phyloP scores from a whole-genome alignment of 495 filamentous ascomycete genomes.

The Sporormia fimetaria region DNA sequence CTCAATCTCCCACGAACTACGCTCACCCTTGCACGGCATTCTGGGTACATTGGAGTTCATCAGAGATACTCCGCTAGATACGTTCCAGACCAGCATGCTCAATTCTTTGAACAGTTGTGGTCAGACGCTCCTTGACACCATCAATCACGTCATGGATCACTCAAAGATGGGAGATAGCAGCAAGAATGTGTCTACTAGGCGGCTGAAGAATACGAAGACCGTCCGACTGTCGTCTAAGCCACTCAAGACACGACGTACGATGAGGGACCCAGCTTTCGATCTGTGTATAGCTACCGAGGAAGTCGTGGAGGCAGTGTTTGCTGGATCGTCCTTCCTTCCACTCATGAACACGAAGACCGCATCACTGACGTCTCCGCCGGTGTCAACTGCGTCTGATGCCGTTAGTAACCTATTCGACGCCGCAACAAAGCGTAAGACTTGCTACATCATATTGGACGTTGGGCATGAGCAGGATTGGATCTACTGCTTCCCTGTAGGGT shows the following conservation, averaged over 20 bases:
- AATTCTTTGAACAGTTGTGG: constrained; percentile 23
- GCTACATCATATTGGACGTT: constrained; percentile 23
- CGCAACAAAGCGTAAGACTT: constrained; percentile 1
- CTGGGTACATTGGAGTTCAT: constrained; percentile 47
- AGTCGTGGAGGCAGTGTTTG: constrained; percentile 27
- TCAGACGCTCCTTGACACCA: constrained; percentile 27
- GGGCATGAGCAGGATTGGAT: constrained; percentile 9
- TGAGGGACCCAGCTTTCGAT: constrained; percentile 16
- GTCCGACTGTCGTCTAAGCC: constrained; percentile 13
- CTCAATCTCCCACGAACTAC: constrained; percentile 87
- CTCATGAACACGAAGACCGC: too few relatives aligned
- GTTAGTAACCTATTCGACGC: neutral
- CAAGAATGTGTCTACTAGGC: constrained; percentile 10
- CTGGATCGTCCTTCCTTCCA: constrained; percentile 19
- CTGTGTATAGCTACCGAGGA: constrained; percentile 25
- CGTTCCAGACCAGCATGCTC: constrained; percentile 21
- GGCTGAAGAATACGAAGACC: constrained; percentile 6
- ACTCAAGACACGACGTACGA: constrained; percentile 1
- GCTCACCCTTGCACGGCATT: constrained; percentile 85
- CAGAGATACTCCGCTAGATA: constrained; percentile 20
- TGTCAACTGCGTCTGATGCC: neutral
- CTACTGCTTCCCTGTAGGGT: constrained; percentile 14
- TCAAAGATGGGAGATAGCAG: constrained; percentile 25
- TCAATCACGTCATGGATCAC: constrained; percentile 26
- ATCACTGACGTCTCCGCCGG: too few relatives aligned